These are phyloP conservation scores for Heliosperma pusillum DNA, from an alignment of 148 eudicot species.

Conservation along the genomic window DNA sequence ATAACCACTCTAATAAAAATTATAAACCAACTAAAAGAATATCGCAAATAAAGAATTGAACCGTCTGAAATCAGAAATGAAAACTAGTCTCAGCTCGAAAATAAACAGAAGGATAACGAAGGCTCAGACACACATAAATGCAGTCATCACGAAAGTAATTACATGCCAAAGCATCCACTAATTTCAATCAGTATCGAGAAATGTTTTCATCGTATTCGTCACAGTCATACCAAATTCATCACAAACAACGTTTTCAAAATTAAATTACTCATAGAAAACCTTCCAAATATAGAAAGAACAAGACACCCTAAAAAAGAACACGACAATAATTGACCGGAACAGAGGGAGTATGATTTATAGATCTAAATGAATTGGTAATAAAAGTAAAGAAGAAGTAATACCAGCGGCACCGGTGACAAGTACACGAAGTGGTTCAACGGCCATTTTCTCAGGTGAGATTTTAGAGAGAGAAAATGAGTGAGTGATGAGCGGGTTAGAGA, in stretches of 20 bases:
- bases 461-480: not conserved
- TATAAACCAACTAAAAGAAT: no score
- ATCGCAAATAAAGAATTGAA: no score
- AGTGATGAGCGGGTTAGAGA: not conserved
- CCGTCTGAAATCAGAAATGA: not conserved
- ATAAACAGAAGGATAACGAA: not conserved
- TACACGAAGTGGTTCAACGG: constrained; percentile 60
- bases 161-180: constrained; percentile 8
- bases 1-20: not conserved
- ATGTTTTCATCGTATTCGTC: constrained; percentile 8
- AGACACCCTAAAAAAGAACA: no score
- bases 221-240: no score
- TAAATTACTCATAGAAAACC: no score
- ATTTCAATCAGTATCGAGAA: constrained; percentile 17
- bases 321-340: no score
- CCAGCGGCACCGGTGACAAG: constrained; percentile 90
- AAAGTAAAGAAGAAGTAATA: constrained; percentile 21
- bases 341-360: not conserved
- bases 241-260: no score
- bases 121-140: not conserved
- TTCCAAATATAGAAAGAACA: no score
- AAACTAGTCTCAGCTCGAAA: not conserved
- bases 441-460: constrained; percentile 31
- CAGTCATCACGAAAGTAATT: constrained; percentile 30
- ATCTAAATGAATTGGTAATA: not conserved